A percentile compares a stretch with the other conserved stretches of the same genome.
Conservation (phyloP, 768 basidiomycete genomes). For the Cyclocybe cylindracea region DNA sequence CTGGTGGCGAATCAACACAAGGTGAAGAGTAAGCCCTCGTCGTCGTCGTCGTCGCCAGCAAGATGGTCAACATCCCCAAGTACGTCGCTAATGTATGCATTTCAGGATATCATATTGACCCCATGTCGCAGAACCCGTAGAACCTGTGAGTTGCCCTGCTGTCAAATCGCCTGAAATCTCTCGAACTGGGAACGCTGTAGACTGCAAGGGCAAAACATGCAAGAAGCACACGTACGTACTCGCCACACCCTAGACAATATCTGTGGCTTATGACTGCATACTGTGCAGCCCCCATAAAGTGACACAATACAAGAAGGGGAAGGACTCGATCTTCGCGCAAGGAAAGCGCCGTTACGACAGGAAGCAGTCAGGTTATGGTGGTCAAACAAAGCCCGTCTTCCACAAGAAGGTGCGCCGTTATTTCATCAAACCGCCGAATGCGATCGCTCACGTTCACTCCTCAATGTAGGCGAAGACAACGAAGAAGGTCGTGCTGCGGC, state of each 20-base stretch:
- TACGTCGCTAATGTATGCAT: slow-evolving; percentile 39
- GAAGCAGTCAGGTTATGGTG: slow-evolving; percentile 98
- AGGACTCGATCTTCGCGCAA: slow-evolving; percentile 96
- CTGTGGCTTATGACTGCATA: slow-evolving; percentile 13
- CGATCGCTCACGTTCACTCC: not conserved
- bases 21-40: slow-evolving; percentile 28
- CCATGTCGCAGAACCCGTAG: slow-evolving; percentile 73
- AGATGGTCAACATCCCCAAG: slow-evolving; percentile 97
- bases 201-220: slow-evolving; percentile 97
- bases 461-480: slow-evolving; percentile 88
- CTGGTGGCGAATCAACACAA: slow-evolving; percentile 32
- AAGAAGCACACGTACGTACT: slow-evolving; percentile 90
- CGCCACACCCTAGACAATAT: slow-evolving; percentile 1
- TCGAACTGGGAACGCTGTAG: slow-evolving; percentile 34
- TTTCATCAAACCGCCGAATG: not conserved
- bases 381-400: slow-evolving; percentile 99
- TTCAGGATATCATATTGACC: slow-evolving; percentile 6
- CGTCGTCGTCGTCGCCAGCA: slow-evolving; percentile 47
- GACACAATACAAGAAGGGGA: slow-evolving; percentile 99
- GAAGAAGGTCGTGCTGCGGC: slow-evolving; percentile 97
- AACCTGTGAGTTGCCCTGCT: slow-evolving; percentile 75
- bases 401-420: slow-evolving; percentile 90
- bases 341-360: slow-evolving; percentile 99
- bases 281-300: slow-evolving; percentile 90
- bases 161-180: slow-evolving; percentile 6